Percentiles rank a stretch among this genome's conserved stretches.
These are phyloP conservation scores for Umbelopsis sp. DNA, from an alignment of 371 early-diverging fungal species.

Conservation along the genomic window DNA sequence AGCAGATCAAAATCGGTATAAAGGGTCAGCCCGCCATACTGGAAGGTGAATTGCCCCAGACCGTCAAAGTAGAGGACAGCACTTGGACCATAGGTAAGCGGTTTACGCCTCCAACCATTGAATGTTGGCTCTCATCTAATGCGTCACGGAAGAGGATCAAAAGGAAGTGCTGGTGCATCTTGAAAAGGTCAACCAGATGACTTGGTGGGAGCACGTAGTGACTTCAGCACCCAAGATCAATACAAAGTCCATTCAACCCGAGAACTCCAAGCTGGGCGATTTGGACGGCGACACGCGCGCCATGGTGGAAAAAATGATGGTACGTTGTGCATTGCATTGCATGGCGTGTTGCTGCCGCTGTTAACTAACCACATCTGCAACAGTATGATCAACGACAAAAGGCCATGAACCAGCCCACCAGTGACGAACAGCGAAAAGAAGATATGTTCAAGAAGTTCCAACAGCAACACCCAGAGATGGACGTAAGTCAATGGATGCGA, in stretches of 20 bases:
- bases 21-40: conserved; percentile 79
- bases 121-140: no score
- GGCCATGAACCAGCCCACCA: conserved; percentile 78
- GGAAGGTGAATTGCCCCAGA: conserved; percentile 79
- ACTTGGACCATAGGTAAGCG: conserved; percentile 81
- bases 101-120: neutral
- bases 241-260: conserved; percentile 89
- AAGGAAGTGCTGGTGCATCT: conserved; percentile 78
- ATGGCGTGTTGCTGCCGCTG: neutral
- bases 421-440: conserved; percentile 81
- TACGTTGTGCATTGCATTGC: conserved; percentile 12
- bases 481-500: conserved; percentile 38
- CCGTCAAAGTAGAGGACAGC: conserved; percentile 78
- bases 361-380: conserved; percentile 8
- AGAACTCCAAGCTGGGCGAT: conserved; percentile 87
- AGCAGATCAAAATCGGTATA: conserved; percentile 68
- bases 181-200: conserved; percentile 82
- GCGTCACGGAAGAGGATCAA: conserved; percentile 49
- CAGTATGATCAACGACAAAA: conserved; percentile 94
- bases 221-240: conserved; percentile 83
- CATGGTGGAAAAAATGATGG: conserved; percentile 89
- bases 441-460: conserved; percentile 83
- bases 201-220: conserved; percentile 94
- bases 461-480: conserved; percentile 58
- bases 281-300: conserved; percentile 90